phyloP scores from a whole-genome alignment of 2,329 filamentous ascomycete species.

The Penicillium sp. region DNA sequence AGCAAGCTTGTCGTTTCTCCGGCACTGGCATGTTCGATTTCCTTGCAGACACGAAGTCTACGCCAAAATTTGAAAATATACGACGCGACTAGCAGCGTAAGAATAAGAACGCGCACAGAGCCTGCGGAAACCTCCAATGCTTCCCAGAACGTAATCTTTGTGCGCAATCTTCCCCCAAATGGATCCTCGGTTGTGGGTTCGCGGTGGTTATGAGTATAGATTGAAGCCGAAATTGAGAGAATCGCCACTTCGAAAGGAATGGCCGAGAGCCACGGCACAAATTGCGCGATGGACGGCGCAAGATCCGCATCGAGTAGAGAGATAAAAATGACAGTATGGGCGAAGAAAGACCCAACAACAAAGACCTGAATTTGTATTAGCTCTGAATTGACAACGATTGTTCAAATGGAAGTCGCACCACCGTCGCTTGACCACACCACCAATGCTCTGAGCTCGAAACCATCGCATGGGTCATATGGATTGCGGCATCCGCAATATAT shows the following conservation, averaged over 20 bases:
- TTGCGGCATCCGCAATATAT: conserved; percentile 70
- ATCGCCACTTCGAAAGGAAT: conserved; percentile 72
- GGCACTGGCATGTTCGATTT: neutral
- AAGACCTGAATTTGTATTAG: conserved; percentile 64
- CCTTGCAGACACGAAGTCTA: neutral
- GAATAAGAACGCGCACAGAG: conserved; percentile 65
- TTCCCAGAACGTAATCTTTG: conserved; percentile 13
- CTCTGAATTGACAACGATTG: conserved; percentile 9
- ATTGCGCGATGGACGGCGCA: conserved; percentile 75
- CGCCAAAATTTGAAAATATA: conserved; percentile 51
- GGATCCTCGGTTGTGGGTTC: conserved; percentile 57
- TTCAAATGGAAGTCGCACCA: conserved; percentile 55
- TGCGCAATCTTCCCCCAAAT: conserved; percentile 41
- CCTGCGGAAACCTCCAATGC: conserved; percentile 46
- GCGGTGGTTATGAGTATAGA: conserved; percentile 67
- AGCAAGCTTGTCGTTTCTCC: neutral
- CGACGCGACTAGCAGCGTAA: conserved; percentile 60
- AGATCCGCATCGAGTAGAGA: conserved; percentile 81
- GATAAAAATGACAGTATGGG: conserved; percentile 81
- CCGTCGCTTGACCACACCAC: conserved; percentile 78
- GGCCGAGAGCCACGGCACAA: conserved; percentile 73
- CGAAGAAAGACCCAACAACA: conserved; percentile 77
- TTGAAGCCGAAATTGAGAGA: conserved; percentile 64
- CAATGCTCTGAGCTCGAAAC: conserved; percentile 62
- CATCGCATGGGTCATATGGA: conserved; percentile 73